Conservation (phyloP, 2,329 filamentous ascomycete genomes). For the Sclerotinia borealis region DNA sequence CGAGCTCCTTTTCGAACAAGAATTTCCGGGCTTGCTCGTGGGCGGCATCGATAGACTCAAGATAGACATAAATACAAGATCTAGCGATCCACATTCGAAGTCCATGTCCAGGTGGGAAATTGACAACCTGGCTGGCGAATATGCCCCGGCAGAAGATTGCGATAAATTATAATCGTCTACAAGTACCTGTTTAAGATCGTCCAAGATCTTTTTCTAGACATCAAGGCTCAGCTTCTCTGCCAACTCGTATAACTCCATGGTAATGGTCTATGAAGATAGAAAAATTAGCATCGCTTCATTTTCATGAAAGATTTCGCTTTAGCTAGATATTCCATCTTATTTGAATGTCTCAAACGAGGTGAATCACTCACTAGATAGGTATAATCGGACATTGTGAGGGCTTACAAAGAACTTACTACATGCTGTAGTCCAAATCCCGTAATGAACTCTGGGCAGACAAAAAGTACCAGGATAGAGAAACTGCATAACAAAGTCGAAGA, state of each 20-base stretch:
- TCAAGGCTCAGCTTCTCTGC: neutral
- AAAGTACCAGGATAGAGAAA: conserved; percentile 15
- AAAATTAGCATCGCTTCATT: neutral
- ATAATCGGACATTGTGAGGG: conserved; percentile 23
- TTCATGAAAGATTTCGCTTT: too few species aligned
- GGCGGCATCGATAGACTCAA: neutral
- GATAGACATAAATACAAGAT: neutral
- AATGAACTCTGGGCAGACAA: neutral
- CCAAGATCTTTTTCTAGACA: neutral
- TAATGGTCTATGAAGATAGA: neutral
- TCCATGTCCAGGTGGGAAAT: neutral
- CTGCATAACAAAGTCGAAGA: conserved; percentile 13
- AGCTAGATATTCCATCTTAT: neutral
- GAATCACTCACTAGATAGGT: neutral
- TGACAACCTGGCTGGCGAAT: neutral
- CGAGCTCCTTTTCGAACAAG: conserved; percentile 13
- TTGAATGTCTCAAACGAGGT: neutral
- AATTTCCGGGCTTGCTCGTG: neutral
- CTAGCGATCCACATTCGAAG: neutral
- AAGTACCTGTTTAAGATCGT: neutral
- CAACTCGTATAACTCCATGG: neutral
- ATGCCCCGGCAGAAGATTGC: neutral
- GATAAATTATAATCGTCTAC: neutral
- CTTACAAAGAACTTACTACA: neutral
- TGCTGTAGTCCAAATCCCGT: neutral